phyloP scores from a whole-genome alignment of 345 rosid species.

The Salix koriyanagi region DNA sequence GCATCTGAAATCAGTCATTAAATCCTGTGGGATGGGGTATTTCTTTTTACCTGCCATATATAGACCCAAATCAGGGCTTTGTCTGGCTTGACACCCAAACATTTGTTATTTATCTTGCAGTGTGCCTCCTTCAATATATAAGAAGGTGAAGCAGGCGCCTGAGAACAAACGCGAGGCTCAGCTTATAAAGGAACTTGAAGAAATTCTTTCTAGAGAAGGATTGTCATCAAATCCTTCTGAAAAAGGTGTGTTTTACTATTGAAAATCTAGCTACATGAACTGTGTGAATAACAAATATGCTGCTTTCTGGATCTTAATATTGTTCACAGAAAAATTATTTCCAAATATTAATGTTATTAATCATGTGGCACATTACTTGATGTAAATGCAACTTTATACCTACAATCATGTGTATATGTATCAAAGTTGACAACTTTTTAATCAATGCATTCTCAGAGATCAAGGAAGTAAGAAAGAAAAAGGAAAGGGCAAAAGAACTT shows the following conservation, averaged over 20 bases:
- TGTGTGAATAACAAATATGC: neutral
- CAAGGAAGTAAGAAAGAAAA: conserved; percentile 71
- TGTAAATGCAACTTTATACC: neutral
- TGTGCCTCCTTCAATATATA: conserved; percentile 73
- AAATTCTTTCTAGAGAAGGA: conserved; percentile 83
- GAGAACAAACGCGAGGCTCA: conserved; percentile 77
- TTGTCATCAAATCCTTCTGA: conserved; percentile 76
- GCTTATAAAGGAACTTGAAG: conserved; percentile 74
- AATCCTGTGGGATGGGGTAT: conserved; percentile 85
- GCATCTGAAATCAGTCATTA: conserved; percentile 75
- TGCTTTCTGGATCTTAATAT: neutral
- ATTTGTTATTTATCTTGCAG: conserved; percentile 35
- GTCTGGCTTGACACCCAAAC: conserved; percentile 5
- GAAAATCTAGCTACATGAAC: conserved; percentile 9
- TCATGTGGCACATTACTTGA: neutral
- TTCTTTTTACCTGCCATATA: conserved; percentile 14
- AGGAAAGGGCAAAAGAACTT: conserved; percentile 72
- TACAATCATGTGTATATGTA: neutral
- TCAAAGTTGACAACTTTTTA: conserved; percentile 4
- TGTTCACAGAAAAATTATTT: neutral
- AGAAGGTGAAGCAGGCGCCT: conserved; percentile 76
- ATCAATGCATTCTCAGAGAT: conserved; percentile 46
- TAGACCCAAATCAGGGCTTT: conserved; percentile 2
- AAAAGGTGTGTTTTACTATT: conserved; percentile 46
- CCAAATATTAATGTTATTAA: neutral